Conservation (phyloP, 1,139 yeast species). For the Meyerozyma elateridarum region DNA sequence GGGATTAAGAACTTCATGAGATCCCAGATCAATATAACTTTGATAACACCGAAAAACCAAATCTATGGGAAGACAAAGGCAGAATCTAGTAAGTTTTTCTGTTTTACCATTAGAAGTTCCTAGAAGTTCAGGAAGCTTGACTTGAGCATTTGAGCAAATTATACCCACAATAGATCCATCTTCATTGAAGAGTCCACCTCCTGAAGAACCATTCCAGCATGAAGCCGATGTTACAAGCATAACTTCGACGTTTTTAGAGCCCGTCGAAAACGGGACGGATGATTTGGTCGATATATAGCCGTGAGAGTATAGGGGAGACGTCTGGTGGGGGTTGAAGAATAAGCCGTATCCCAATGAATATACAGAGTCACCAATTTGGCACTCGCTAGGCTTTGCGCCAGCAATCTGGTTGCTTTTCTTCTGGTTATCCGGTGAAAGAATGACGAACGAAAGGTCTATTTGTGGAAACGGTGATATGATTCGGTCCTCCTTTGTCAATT, state of each 20-base stretch:
- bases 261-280: conserved; percentile 11
- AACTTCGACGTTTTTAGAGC: conserved; percentile 14
- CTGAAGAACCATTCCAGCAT: conserved; percentile 78
- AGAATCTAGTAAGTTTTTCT: conserved; percentile 26
- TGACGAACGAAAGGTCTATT: neutral
- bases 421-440: neutral
- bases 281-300: conserved; percentile 39
- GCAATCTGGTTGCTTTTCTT: neutral
- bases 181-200: conserved; percentile 54
- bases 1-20: conserved; percentile 10
- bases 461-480: neutral
- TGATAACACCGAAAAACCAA: conserved; percentile 19
- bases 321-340: conserved; percentile 22
- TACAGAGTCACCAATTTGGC: conserved; percentile 33
- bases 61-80: conserved; percentile 28
- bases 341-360: conserved; percentile 57
- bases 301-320: conserved; percentile 39
- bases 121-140: conserved; percentile 17
- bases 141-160: conserved; percentile 60
- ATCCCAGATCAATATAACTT: conserved; percentile 4
- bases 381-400: neutral
- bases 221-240: conserved; percentile 53
- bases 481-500: neutral
- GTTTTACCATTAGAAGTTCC: conserved; percentile 10
- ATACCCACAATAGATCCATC: conserved; percentile 43